Conservation (phyloP, 768 basidiomycete species). For the Calocybe cyanea region DNA sequence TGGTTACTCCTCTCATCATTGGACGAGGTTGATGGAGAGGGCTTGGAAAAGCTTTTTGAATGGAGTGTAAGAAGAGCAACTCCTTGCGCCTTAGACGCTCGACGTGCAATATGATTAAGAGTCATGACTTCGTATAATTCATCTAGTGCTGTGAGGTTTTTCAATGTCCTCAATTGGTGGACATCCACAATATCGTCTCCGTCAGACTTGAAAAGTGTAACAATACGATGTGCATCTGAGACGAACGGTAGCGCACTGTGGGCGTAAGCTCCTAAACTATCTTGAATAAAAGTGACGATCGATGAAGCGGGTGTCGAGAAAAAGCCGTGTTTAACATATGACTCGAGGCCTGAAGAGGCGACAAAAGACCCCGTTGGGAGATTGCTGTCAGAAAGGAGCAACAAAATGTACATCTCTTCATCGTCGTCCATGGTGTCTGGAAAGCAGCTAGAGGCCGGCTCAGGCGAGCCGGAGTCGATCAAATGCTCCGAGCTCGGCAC, state of each 20-base stretch:
- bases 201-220: slow-evolving; percentile 19
- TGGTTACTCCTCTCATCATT: slow-evolving; percentile 20
- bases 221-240: slow-evolving; percentile 58
- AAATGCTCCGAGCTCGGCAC: slow-evolving; percentile 1
- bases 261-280: slow-evolving; percentile 77
- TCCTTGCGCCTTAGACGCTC: slow-evolving; percentile 90
- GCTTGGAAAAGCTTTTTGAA: slow-evolving; percentile 70
- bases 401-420: slow-evolving; percentile 65
- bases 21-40: slow-evolving; percentile 32
- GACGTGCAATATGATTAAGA: slow-evolving; percentile 82
- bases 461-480: slow-evolving; percentile 5
- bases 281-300: slow-evolving; percentile 59
- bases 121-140: slow-evolving; percentile 80
- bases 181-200: slow-evolving; percentile 11
- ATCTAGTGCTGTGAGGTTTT: slow-evolving; percentile 56
- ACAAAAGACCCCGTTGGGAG: slow-evolving; percentile 97
- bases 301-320: slow-evolving; percentile 26
- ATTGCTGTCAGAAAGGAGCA: slow-evolving; percentile 86
- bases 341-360: slow-evolving; percentile 90
- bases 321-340: slow-evolving; percentile 85
- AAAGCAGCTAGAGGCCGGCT: slow-evolving; percentile 6
- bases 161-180: slow-evolving; percentile 28
- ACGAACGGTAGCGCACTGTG: slow-evolving; percentile 77
- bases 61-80: slow-evolving; percentile 89
- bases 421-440: slow-evolving; percentile 27